Conservation (phyloP, 2,329 filamentous ascomycete genomes). For the Tympanopsis confertula region DNA sequence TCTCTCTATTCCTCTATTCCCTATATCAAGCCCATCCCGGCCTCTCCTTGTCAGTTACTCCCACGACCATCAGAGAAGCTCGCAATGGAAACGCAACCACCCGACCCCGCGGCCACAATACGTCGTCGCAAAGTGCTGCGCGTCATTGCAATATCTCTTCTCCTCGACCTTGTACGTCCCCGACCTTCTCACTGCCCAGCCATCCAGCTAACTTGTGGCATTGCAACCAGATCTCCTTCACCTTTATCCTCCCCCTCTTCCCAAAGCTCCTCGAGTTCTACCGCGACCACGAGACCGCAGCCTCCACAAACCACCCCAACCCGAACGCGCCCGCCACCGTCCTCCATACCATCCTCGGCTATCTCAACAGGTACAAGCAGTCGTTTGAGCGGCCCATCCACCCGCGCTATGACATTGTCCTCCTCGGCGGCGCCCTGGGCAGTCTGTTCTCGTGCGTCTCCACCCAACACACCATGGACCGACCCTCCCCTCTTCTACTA, state of each 20-base stretch:
- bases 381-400: constrained; percentile 87
- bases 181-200: constrained; percentile 2
- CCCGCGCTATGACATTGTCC: constrained; percentile 90
- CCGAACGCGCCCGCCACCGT: constrained; percentile 45
- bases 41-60: neutral
- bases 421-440: constrained; percentile 84
- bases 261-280: constrained; percentile 94
- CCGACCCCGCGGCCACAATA: constrained; percentile 37
- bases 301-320: constrained; percentile 26
- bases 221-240: constrained; percentile 73
- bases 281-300: constrained; percentile 63
- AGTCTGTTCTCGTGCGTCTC: constrained; percentile 65
- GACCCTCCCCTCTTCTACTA: neutral
- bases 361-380: constrained; percentile 89
- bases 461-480: neutral
- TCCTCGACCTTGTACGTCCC: constrained; percentile 70
- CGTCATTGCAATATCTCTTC: constrained; percentile 78
- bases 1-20: neutral
- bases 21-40: neutral
- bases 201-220: constrained; percentile 4
- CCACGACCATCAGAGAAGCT: too few relatives aligned
- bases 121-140: constrained; percentile 73
- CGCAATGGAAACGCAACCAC: constrained; percentile 19
- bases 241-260: constrained; percentile 93
- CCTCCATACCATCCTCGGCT: constrained; percentile 67